A percentile compares a stretch with the other conserved stretches of the same genome.
phyloP scores from a whole-genome alignment of 768 basidiomycete genomes.

The Hebeloma cylindrosporum region DNA sequence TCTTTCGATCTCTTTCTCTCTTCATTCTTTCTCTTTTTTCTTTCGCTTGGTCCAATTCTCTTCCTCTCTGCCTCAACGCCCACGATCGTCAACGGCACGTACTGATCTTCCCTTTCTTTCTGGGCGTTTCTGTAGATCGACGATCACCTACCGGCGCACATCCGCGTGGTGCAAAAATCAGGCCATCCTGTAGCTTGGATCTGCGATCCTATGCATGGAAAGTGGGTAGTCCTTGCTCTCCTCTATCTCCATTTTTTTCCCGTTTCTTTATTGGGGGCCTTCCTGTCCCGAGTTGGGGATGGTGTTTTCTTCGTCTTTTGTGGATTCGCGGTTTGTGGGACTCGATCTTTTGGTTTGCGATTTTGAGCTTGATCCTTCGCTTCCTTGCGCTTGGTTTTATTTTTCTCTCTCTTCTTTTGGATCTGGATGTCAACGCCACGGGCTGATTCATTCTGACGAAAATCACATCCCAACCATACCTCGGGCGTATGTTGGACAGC shows the following conservation, averaged over 20 bases:
- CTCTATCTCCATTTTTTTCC: neutral
- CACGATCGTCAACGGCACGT: neutral
- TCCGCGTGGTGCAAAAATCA: constrained; percentile 73
- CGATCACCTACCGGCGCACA: constrained; percentile 66
- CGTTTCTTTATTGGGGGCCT: neutral
- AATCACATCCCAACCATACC: too few relatives aligned
- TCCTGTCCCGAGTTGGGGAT: too few relatives aligned
- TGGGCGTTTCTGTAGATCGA: constrained; percentile 15
- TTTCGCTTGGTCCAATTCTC: neutral
- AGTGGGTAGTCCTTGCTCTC: constrained; percentile 52
- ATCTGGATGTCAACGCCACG: too few relatives aligned
- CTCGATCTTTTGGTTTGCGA: too few relatives aligned
- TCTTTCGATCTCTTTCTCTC: neutral
- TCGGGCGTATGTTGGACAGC: too few relatives aligned
- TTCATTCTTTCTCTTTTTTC: constrained; percentile 2
- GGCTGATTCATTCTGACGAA: too few relatives aligned
- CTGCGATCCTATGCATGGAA: constrained; percentile 99
- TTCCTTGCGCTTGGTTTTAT: too few relatives aligned
- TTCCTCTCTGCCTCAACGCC: neutral
- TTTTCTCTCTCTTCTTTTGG: constrained; percentile 8
- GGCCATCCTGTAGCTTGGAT: constrained; percentile 92
- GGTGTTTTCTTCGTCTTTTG: too few relatives aligned
- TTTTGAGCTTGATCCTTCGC: too few relatives aligned
- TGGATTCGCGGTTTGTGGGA: too few relatives aligned
- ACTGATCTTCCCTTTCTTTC: neutral